Conservation (phyloP, 2,329 filamentous ascomycete genomes). For the Cladosporium sp. region DNA sequence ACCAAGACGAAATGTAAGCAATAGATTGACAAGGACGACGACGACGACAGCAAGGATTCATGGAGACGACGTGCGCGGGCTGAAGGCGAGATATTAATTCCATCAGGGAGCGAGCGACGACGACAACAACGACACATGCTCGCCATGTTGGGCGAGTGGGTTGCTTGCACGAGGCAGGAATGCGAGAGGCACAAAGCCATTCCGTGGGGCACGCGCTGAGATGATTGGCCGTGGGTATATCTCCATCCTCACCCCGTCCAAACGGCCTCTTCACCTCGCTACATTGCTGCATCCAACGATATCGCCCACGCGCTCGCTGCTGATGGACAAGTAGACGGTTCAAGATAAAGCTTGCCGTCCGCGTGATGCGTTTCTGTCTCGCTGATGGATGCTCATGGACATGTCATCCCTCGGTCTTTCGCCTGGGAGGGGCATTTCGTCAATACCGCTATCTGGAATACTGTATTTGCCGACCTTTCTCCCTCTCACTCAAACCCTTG, state of each 20-base stretch:
- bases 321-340: background rate
- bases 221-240: conserved; percentile 9
- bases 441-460: too few relatives aligned
- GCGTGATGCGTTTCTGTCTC: background rate
- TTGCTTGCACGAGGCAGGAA: conserved; percentile 9
- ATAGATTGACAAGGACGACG: background rate
- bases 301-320: background rate
- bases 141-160: conserved; percentile 11
- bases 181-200: background rate
- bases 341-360: background rate
- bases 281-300: background rate
- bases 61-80: background rate
- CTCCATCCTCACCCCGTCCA: background rate
- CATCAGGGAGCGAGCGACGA: background rate
- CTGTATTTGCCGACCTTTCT: too few relatives aligned
- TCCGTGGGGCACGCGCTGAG: conserved; percentile 4
- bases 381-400: background rate
- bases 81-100: background rate
- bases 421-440: too few relatives aligned
- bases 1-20: too few relatives aligned
- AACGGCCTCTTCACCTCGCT: background rate
- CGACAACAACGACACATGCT: conserved; percentile 3
- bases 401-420: too few relatives aligned
- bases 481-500: too few relatives aligned
- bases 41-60: background rate